Percentiles rank a stretch among this genome's conserved stretches.
phyloP scores from a whole-genome alignment of 108 stramenopile genomes.

The Stephanodiscus triporus region DNA sequence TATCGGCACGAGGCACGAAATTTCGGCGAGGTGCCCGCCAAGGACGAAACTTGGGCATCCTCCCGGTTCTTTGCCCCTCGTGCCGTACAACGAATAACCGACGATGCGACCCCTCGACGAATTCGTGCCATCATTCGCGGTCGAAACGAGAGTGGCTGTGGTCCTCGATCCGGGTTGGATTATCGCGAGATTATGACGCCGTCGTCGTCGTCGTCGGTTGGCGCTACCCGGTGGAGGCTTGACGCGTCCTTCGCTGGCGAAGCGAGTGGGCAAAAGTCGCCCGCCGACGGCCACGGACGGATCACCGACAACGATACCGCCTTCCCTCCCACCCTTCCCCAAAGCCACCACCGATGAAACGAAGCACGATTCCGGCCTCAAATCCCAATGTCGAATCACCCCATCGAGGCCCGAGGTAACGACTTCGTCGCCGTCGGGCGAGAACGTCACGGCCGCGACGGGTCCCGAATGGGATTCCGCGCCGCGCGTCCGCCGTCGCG shows the following conservation, averaged over 20 bases:
- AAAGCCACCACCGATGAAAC: constrained; percentile 28
- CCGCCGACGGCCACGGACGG: constrained; percentile 32
- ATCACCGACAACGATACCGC: constrained; percentile 6
- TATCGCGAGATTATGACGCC: constrained; percentile 27
- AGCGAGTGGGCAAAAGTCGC: constrained; percentile 20
- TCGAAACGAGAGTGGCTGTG: constrained; percentile 30
- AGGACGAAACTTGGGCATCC: constrained; percentile 57
- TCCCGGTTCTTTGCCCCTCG: constrained; percentile 37
- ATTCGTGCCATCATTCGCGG: constrained; percentile 10
- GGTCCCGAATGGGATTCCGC: constrained; percentile 54
- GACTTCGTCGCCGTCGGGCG: constrained; percentile 60
- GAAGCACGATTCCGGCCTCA: constrained; percentile 60
- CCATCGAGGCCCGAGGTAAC: constrained; percentile 65
- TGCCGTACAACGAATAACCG: constrained; percentile 56
- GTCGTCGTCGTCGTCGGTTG: constrained; percentile 8
- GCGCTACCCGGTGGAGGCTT: too few relatives aligned
- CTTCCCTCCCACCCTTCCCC: background rate
- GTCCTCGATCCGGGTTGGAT: constrained; percentile 32
- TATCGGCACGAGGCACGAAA: constrained; percentile 54
- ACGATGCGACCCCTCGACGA: constrained; percentile 42
- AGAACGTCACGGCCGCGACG: constrained; percentile 60
- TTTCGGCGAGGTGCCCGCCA: constrained; percentile 61
- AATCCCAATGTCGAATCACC: constrained; percentile 68
- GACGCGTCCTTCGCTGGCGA: constrained; percentile 4
- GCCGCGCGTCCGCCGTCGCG: constrained; percentile 12